Conservation (phyloP, 768 basidiomycete species). For the Suillus subalutaceus region DNA sequence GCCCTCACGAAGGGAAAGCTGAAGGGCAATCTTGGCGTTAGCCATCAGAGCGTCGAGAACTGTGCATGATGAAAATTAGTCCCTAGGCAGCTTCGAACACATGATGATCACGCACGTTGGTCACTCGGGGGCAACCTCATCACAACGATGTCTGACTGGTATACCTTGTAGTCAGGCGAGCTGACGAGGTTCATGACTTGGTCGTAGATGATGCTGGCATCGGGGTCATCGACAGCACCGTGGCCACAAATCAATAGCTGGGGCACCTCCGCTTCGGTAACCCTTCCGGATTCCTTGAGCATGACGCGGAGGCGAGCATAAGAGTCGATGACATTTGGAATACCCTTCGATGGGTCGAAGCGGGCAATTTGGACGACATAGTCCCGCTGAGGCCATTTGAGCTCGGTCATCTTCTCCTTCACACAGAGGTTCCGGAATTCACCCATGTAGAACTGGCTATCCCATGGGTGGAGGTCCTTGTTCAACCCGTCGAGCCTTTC, state of each 20-base stretch:
- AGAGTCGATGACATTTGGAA: conserved; percentile 83
- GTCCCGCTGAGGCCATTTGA: conserved; percentile 78
- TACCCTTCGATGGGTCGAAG: conserved; percentile 89
- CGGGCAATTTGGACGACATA: conserved; percentile 93
- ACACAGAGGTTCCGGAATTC: conserved; percentile 78
- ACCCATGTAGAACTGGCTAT: conserved; percentile 87
- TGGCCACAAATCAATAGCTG: conserved; percentile 88
- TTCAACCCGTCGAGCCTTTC: conserved; percentile 89
- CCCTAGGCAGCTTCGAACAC: conserved; percentile 3
- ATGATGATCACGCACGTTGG: conserved; percentile 56
- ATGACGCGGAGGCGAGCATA: conserved; percentile 82
- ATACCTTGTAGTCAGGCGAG: conserved; percentile 53
- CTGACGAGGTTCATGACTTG: conserved; percentile 65
- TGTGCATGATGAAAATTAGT: conserved; percentile 26
- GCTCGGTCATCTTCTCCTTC: conserved; percentile 80
- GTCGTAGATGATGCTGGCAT: conserved; percentile 91
- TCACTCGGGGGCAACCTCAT: conserved; percentile 85
- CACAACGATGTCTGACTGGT: conserved; percentile 68
- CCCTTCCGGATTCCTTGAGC: conserved; percentile 47
- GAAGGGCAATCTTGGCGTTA: conserved; percentile 86
- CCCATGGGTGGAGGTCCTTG: conserved; percentile 83
- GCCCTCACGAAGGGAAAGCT: conserved; percentile 92
- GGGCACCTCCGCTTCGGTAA: conserved; percentile 55
- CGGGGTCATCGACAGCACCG: conserved; percentile 93
- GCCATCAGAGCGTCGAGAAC: conserved; percentile 89